Conservation (phyloP, 768 basidiomycete species). For the Tulasnella sp. region DNA sequence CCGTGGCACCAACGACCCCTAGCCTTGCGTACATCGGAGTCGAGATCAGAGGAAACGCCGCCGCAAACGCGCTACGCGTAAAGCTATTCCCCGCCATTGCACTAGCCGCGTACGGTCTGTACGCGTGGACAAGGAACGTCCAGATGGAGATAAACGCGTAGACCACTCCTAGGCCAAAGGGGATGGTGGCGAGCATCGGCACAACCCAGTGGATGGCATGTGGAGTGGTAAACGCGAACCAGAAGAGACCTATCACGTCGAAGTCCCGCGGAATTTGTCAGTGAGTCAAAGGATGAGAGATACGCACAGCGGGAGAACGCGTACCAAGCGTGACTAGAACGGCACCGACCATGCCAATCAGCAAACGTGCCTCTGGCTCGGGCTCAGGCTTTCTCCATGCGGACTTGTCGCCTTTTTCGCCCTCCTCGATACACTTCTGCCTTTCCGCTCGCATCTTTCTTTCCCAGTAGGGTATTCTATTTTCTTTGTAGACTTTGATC, state of each 20-base stretch:
- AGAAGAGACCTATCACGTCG: constrained; percentile 42
- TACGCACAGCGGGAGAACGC: constrained; percentile 28
- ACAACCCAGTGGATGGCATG: constrained; percentile 46
- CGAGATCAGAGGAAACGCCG: constrained; percentile 52
- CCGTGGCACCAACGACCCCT: constrained; percentile 68
- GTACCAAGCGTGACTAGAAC: constrained; percentile 58
- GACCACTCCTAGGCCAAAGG: constrained; percentile 53
- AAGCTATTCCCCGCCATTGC: constrained; percentile 66
- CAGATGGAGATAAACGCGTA: constrained; percentile 69
- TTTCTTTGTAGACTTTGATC: constrained; percentile 18
- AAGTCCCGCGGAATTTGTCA: not conserved
- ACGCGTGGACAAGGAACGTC: constrained; percentile 53
- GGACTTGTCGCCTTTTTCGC: constrained; percentile 1
- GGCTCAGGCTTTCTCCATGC: constrained; percentile 35
- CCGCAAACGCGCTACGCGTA: constrained; percentile 47
- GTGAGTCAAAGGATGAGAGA: not conserved
- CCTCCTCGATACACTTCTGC: not conserved
- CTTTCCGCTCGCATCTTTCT: not conserved
- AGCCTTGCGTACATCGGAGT: constrained; percentile 49
- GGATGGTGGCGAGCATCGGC: constrained; percentile 45
- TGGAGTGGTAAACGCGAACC: constrained; percentile 55
- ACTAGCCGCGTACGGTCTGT: constrained; percentile 51
- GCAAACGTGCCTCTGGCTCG: constrained; percentile 62
- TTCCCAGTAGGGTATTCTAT: constrained; percentile 14
- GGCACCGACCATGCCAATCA: constrained; percentile 66